phyloP scores from a whole-genome alignment of 805 yeast species.

The Wickerhamomyces subpelliculosus region DNA sequence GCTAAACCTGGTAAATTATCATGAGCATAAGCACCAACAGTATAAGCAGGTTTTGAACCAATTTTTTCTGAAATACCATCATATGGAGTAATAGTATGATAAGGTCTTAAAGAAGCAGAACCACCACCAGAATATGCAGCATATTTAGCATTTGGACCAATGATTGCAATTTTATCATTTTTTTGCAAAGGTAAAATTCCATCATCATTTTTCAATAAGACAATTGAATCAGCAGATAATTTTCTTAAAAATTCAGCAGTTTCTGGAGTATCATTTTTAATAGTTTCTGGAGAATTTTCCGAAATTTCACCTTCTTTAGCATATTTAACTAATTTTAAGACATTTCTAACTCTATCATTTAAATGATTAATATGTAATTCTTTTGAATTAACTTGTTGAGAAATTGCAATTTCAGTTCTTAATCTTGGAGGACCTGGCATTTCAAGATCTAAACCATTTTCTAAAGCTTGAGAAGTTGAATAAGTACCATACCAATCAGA shows the following conservation, averaged over 20 bases:
- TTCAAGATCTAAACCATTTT: constrained; percentile 56
- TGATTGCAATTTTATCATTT: constrained; percentile 38
- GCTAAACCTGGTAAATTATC: constrained; percentile 29
- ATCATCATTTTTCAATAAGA: constrained; percentile 48
- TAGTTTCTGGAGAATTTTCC: constrained; percentile 16
- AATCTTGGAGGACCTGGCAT: constrained; percentile 61
- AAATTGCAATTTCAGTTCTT: constrained; percentile 28
- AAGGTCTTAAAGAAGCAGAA: constrained; percentile 44
- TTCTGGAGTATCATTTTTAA: constrained; percentile 39
- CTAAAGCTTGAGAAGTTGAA: constrained; percentile 37
- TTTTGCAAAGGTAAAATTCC: constrained; percentile 40
- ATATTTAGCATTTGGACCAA: constrained; percentile 52
- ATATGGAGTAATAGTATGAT: constrained; percentile 42
- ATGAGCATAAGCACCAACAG: constrained; percentile 31
- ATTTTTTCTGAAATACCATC: constrained; percentile 34
- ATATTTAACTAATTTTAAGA: constrained; percentile 42
- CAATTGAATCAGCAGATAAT: constrained; percentile 44
- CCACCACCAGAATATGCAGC: constrained; percentile 56
- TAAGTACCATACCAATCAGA: constrained; percentile 62
- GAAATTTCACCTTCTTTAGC: constrained; percentile 32
- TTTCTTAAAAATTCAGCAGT: constrained; percentile 36
- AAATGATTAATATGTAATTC: constrained; percentile 33
- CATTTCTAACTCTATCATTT: constrained; percentile 42
- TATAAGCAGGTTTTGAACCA: constrained; percentile 20
- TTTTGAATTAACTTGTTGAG: constrained; percentile 35